Evolutionary conservation across 2,329 filamentous ascomycete species (phyloP), one percentile per base, ranked within the genome.

Genomic region (Penicillium sp.): DNA sequence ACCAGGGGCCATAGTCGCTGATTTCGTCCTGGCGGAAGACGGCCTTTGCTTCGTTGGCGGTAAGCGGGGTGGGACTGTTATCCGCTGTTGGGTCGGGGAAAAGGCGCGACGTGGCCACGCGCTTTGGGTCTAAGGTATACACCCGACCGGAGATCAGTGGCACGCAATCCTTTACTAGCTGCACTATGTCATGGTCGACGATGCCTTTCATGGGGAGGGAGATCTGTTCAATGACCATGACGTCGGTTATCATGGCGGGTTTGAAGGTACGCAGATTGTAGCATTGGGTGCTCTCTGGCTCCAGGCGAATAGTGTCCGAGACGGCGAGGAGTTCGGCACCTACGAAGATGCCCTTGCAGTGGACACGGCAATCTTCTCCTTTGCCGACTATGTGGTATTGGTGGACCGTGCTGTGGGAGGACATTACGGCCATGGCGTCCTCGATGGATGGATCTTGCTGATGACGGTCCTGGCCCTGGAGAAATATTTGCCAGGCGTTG

Each of bases 341-440:
- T 2, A 84, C 62, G 52, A 76, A 83, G 6, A 83, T 71, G 0
- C 77, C 80, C 41, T 73, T 71, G 49, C 73, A 77, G 44, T 73
- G 75, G n/a, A 84, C 71, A 0, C 65, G 70, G 0, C 78, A 79
- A 13, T 77, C 63, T 0, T 80, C 79, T 79, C 80, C 83, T 1
- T 55, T 63, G 0, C 81, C 81, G 18, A 65, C 71, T 60, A 83
- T 80, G 19, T 70, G 73, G 43, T 75, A 72, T 44, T 76, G 79
- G 7, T 78, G 75, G 1, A 81, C 49, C 0, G 82, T 57, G 7
- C 76, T 79, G 47, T 81, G 70, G 0, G 77, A 78, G 2, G 78
- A 75, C 61, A 77, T 75, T 5, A 76, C 66, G 0, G 75, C 77
- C 39, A 83, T 57, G 2, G 80, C 80, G 54, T 82, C 66, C 33